A percentile compares a stretch with the other conserved stretches of the same genome.
These are phyloP conservation scores for Petunia axillaris DNA, from an alignment of 257 asterid species.

Conservation along the genomic window DNA sequence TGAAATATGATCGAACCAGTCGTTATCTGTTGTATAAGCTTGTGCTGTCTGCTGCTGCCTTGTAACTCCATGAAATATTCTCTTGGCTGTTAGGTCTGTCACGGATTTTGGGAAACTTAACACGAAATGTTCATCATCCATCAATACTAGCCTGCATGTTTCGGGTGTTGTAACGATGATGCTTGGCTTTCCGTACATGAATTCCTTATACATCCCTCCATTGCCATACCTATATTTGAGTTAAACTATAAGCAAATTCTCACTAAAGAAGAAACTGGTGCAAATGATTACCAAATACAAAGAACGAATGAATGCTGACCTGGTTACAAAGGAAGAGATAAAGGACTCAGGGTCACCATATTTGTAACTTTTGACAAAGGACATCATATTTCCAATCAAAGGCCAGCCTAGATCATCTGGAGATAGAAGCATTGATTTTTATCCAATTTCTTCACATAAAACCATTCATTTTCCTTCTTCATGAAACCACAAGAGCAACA, in stretches of 20 bases:
- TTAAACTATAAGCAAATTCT: neutral
- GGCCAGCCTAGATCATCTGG: constrained; percentile 15
- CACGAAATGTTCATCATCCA: constrained; percentile 30
- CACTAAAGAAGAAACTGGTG: no score
- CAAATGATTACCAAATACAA: neutral
- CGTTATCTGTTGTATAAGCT: constrained; percentile 23
- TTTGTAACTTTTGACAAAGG: neutral
- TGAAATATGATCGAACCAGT: constrained; percentile 12
- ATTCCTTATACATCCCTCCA: constrained; percentile 24
- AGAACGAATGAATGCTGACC: neutral
- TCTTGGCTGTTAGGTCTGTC: constrained; percentile 17
- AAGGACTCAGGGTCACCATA: constrained; percentile 7
- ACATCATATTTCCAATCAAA: neutral
- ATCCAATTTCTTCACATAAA: neutral
- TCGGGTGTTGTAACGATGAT: constrained; percentile 22
- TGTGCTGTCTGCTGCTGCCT: constrained; percentile 12
- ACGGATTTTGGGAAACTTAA: constrained; percentile 21
- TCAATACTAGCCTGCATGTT: constrained; percentile 20
- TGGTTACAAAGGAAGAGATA: neutral
- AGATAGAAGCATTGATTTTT: neutral
- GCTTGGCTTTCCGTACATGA: constrained; percentile 24
- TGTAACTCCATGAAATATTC: constrained; percentile 25
- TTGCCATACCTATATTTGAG: constrained; percentile 14
- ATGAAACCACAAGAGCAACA: neutral
- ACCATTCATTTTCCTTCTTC: neutral